Evolutionary conservation across 352 stramenopile species (phyloP).

Genomic region (Globisporangium nodosum): DNA sequence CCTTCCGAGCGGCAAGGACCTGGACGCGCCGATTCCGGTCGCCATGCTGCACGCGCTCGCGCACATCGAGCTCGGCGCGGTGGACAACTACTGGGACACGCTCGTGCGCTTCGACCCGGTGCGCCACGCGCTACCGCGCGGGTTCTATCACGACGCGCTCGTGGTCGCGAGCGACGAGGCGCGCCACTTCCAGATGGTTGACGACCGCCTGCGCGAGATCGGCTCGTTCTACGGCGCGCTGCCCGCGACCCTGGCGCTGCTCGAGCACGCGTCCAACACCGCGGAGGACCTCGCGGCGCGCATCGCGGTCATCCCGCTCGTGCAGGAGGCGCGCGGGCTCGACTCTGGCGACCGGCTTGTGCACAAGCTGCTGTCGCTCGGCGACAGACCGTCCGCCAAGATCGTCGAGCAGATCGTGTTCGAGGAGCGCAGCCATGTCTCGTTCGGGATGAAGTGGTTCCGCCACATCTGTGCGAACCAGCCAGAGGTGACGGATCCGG

Average conservation of each 20-base stretch:
- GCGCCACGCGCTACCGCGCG: conserved; percentile 33
- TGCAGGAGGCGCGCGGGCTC: conserved; percentile 73
- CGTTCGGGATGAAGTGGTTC: conserved; percentile 82
- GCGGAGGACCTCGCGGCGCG: conserved; percentile 54
- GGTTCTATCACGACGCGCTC: conserved; percentile 76
- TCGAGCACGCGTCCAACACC: conserved; percentile 75
- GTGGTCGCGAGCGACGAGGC: conserved; percentile 67
- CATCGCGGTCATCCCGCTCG: conserved; percentile 73
- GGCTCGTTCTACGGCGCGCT: conserved; percentile 62
- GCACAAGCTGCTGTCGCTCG: conserved; percentile 65
- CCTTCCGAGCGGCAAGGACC: conserved; percentile 65
- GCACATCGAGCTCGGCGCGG: conserved; percentile 82
- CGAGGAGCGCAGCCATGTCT: conserved; percentile 74
- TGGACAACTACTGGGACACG: conserved; percentile 89
- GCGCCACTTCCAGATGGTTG: conserved; percentile 76
- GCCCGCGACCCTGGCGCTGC: conserved; percentile 55
- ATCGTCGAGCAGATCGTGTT: conserved; percentile 76
- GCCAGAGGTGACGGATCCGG: conserved; percentile 28
- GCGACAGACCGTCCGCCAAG: conserved; percentile 52
- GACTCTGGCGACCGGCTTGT: conserved; percentile 74
- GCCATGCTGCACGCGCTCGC: conserved; percentile 79
- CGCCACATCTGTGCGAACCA: conserved; percentile 37
- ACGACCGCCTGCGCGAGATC: conserved; percentile 53
- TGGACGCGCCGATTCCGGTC: conserved; percentile 56
- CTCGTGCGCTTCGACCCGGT: conserved; percentile 71